Conservation (phyloP, 257 asterid species). For the Capsicum chinense region DNA sequence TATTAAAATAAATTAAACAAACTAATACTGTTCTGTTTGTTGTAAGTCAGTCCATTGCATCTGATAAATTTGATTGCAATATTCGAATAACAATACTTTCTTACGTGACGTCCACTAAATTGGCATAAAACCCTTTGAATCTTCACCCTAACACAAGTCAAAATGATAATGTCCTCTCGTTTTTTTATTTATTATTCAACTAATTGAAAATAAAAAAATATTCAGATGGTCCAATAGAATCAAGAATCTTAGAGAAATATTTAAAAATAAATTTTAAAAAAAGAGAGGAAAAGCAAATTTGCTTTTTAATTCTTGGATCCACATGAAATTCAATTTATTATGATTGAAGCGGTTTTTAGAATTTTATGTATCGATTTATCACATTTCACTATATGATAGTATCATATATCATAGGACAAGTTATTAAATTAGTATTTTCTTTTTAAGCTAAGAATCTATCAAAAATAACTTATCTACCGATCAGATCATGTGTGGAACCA, state of each 20-base stretch:
- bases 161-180: not conserved
- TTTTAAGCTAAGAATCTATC: too few relatives aligned
- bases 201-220: not conserved
- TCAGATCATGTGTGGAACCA: too few relatives aligned
- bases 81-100: slow-evolving; percentile 4
- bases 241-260: not conserved
- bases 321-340: not conserved
- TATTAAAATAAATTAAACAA: not conserved
- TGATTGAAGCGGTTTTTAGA: fast-evolving
- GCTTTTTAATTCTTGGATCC: not conserved
- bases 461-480: too few relatives aligned
- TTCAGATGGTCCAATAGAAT: not conserved
- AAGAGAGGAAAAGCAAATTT: not conserved
- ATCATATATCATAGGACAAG: too few relatives aligned
- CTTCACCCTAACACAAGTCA: slow-evolving; percentile 20
- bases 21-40: not conserved
- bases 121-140: not conserved
- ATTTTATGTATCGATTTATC: not conserved
- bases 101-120: slow-evolving; percentile 21
- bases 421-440: not conserved
- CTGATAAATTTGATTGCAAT: slow-evolving; percentile 2
- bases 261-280: too few relatives aligned
- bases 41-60: slow-evolving; percentile 24
- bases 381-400: not conserved
- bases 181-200: not conserved